Evolutionary conservation across 805 yeast genomes (phyloP).

Genomic region (Nakazawaea ambrosiae): DNA sequence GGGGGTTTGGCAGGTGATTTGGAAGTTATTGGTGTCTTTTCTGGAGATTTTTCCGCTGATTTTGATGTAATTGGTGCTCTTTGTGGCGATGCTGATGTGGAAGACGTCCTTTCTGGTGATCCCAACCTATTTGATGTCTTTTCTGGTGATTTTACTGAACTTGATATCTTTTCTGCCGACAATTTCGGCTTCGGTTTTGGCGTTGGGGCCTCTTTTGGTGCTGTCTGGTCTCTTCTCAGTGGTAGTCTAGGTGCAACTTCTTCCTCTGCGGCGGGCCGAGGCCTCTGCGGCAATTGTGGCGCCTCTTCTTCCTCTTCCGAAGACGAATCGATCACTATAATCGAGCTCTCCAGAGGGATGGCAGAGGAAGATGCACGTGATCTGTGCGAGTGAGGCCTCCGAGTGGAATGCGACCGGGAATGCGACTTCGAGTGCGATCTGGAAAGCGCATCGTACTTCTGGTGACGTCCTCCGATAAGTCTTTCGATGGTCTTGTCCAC

Average conservation of each 20-base stretch:
- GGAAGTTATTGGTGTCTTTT: conserved; percentile 1
- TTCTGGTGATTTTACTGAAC: no score
- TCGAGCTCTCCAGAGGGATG: not conserved
- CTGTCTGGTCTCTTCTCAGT: not conserved
- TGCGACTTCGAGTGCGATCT: no score
- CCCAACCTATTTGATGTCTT: no score
- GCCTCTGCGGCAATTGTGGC: not conserved
- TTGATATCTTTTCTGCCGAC: no score
- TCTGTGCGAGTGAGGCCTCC: no score
- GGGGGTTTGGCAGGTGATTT: not conserved
- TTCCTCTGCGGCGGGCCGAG: not conserved
- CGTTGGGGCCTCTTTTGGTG: not conserved
- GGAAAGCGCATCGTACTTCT: not conserved
- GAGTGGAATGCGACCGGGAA: no score
- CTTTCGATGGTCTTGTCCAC: conserved; percentile 4
- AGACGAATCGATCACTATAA: not conserved
- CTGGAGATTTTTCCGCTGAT: not conserved
- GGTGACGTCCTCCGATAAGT: not conserved
- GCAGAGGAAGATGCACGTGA: no score
- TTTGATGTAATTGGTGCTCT: not conserved
- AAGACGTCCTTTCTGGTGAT: no score
- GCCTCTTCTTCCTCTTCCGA: not conserved
- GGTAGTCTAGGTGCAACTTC: conserved; percentile 1
- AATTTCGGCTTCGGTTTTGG: no score
- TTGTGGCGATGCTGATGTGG: not conserved